phyloP scores from a whole-genome alignment of 208 protist genomes.

The Crithidia fasciculata region DNA sequence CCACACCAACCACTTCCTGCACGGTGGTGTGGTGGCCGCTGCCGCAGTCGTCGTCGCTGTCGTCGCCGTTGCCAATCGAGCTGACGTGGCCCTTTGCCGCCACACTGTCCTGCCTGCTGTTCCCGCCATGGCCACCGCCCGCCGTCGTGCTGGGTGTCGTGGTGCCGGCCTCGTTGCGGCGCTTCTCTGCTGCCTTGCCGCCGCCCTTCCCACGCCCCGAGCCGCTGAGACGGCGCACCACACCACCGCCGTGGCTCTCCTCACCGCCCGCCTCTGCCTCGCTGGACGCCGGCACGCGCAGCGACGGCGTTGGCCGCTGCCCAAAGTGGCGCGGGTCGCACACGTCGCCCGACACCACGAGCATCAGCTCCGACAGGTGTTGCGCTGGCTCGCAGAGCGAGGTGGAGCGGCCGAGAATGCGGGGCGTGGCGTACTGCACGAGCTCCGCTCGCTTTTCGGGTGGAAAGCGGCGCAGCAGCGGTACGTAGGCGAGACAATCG shows the following conservation, averaged over 20 bases:
- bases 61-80: background rate
- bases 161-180: background rate
- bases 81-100: background rate
- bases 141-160: background rate
- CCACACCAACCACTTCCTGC: background rate
- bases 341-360: constrained; percentile 69
- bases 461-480: constrained; percentile 69
- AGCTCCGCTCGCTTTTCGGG: constrained; percentile 50
- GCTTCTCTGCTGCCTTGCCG: constrained; percentile 6
- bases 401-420: constrained; percentile 62
- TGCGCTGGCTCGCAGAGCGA: constrained; percentile 82
- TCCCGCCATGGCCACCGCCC: background rate
- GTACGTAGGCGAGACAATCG: constrained; percentile 59
- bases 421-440: constrained; percentile 51
- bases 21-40: background rate
- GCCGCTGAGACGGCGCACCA: background rate
- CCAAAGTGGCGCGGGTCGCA: constrained; percentile 75
- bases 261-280: constrained; percentile 33
- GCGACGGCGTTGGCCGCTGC: constrained; percentile 46
- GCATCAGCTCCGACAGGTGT: constrained; percentile 71
- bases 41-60: background rate
- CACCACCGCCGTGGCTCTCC: constrained; percentile 15
- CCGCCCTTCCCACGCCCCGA: background rate
- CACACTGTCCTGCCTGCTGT: background rate
- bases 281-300: constrained; percentile 41